phyloP scores from a whole-genome alignment of 805 yeast genomes.

The Grigorovia humatica region DNA sequence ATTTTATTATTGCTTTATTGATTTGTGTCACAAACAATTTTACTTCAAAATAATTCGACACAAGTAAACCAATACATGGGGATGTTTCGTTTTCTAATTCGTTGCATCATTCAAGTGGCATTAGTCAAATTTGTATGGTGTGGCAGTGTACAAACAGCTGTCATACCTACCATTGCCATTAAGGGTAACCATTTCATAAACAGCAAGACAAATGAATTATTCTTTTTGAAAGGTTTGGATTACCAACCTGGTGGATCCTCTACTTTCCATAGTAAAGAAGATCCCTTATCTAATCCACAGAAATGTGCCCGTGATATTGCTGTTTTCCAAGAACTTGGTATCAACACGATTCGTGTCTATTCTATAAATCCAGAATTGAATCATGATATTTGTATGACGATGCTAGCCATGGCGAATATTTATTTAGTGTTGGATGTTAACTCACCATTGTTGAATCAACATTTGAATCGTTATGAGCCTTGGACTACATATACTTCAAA shows the following conservation, averaged over 20 bases:
- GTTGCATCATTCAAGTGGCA: too few relatives aligned
- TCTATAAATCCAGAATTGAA: slow-evolving; percentile 72
- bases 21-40: too few relatives aligned
- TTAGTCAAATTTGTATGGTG: neutral
- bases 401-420: slow-evolving; percentile 88
- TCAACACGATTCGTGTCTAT: slow-evolving; percentile 81
- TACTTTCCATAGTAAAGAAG: slow-evolving; percentile 44
- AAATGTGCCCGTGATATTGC: slow-evolving; percentile 73
- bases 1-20: too few relatives aligned
- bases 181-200: slow-evolving; percentile 68
- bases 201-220: slow-evolving; percentile 63
- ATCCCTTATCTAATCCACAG: slow-evolving; percentile 67
- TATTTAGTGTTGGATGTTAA: slow-evolving; percentile 85
- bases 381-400: slow-evolving; percentile 85
- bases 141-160: slow-evolving; percentile 1
- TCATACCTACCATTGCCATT: slow-evolving; percentile 57
- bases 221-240: slow-evolving; percentile 79
- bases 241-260: slow-evolving; percentile 96
- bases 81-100: too few relatives aligned
- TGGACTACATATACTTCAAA: slow-evolving; percentile 73
- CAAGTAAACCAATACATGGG: too few relatives aligned
- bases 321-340: slow-evolving; percentile 72
- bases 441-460: slow-evolving; percentile 70
- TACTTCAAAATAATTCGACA: too few relatives aligned
- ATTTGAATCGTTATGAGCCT: slow-evolving; percentile 83